Base-by-base conservation (phyloP, 495 filamentous ascomycete genomes). In the Terfezia claveryi region DNA sequence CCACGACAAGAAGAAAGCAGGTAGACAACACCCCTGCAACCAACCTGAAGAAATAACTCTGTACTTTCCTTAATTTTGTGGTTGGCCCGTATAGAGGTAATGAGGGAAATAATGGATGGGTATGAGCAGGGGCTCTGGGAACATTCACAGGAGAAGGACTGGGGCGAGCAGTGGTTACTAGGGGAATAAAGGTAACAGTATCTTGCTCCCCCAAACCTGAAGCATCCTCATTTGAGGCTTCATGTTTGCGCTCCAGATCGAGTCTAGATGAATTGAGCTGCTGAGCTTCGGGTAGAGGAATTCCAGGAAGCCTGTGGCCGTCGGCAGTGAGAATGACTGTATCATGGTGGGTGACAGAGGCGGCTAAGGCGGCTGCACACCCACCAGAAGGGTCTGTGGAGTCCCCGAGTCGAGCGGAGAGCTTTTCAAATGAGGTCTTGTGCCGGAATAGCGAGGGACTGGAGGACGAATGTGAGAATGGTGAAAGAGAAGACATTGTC, bases 71-170 rank as follows among this genome's bases (percentile, higher is more conserved):
- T 27, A 81, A 55, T 2, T 73, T 23, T 3, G 82, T 79, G 0
- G 87, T 80, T 0, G 87, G 80, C 0, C 82, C 83, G 58, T 94
- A 94, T 3, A 85, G 69, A 0, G 88, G 88, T 12, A 96, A 67
- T 9, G 86, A 83, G 10, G 89, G 89, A 61, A 96, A 96, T 1
- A 94, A 68, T 8, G 88, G 87, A 62, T 93, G 80, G 8, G 80
- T 86, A 61, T 76, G 71, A 4, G 77, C 75, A 2, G 80, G 75
- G 0, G 79, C 79, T 62, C 68, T 58, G 36, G 58, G 52, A 10
- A 58, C 55, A 37, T 56, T 54, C 16, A 50, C 55, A 9, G 37
- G 23, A 6, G 51, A 53, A 32, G 27, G 27, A 32, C 27, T 32
- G 27, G 27, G 27, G 27, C 27, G 27, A 32, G 27, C 27, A 32